Percentiles rank a stretch among this genome's conserved stretches.
These are phyloP conservation scores for Nemania bipapillata DNA, from an alignment of 2,329 filamentous ascomycete genomes.

Conservation along the genomic window DNA sequence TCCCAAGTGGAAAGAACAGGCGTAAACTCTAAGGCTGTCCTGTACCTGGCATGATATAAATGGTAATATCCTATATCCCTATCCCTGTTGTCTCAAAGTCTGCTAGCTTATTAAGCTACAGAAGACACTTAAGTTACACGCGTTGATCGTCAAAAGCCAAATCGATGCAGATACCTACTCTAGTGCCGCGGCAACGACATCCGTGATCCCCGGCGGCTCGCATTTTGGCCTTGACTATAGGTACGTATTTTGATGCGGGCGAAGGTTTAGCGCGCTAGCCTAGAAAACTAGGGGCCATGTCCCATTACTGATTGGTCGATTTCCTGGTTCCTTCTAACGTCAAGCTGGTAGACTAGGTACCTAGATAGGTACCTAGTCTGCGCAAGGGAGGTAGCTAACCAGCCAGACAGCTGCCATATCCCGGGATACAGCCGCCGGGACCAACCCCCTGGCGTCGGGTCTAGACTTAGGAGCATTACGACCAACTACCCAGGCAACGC, in stretches of 20 bases:
- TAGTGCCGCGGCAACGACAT: slow-evolving; percentile 35
- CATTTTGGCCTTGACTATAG: slow-evolving; percentile 7
- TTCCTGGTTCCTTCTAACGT: background rate
- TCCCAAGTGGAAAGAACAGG: slow-evolving; percentile 2
- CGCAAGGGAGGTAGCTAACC: no score
- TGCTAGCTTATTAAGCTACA: background rate
- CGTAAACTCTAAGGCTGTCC: background rate
- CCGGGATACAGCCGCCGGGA: slow-evolving; percentile 6
- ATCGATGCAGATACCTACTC: slow-evolving; percentile 30
- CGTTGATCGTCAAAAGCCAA: slow-evolving; percentile 11
- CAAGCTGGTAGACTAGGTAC: background rate
- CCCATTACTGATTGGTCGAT: slow-evolving; percentile 14
- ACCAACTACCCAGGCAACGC: background rate
- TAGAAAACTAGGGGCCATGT: background rate
- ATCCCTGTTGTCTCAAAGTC: slow-evolving; percentile 10
- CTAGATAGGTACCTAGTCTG: background rate
- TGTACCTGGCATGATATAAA: background rate
- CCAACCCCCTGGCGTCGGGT: slow-evolving; percentile 4
- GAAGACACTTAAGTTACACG: background rate
- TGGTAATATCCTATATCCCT: background rate
- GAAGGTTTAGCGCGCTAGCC: slow-evolving; percentile 2
- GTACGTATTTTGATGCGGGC: background rate
- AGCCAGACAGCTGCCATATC: slow-evolving; percentile 1
- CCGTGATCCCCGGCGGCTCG: slow-evolving; percentile 24
- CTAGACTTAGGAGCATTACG: background rate